phyloP scores from a whole-genome alignment of 2,329 filamentous ascomycete species.

The Sporothrix dimorphospora region DNA sequence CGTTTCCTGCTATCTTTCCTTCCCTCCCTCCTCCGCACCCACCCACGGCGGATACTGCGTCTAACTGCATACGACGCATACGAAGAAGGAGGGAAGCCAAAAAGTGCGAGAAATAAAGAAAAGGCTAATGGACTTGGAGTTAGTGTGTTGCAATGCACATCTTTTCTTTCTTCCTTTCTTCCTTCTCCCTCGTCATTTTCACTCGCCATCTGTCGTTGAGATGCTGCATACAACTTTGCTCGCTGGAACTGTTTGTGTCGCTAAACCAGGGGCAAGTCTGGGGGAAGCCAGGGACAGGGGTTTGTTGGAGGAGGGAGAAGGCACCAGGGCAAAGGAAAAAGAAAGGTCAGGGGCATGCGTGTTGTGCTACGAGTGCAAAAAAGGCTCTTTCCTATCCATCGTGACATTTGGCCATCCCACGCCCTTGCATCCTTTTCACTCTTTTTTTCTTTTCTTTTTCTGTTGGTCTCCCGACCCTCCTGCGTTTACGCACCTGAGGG shows the following conservation, averaged over 20 bases:
- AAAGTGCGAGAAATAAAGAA: background rate
- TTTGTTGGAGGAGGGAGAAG: background rate
- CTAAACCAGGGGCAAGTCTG: background rate
- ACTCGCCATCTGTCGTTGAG: background rate
- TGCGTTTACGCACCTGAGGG: background rate
- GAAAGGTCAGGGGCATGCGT: constrained; percentile 14
- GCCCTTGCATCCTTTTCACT: background rate
- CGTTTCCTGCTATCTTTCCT: background rate
- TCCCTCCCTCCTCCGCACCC: background rate
- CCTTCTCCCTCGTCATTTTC: background rate
- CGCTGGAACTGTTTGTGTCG: background rate
- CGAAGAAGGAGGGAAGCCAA: background rate
- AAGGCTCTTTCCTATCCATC: background rate
- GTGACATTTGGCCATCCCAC: constrained; percentile 1
- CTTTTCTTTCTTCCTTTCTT: background rate
- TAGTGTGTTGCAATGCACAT: constrained; percentile 15
- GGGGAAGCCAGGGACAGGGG: background rate
- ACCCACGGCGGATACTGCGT: background rate
- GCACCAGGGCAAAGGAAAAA: background rate
- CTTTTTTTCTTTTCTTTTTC: background rate
- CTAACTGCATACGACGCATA: background rate
- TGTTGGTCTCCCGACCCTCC: constrained; percentile 3
- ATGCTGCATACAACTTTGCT: background rate
- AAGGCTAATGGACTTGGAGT: background rate
- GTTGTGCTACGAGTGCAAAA: background rate